A percentile compares a stretch with the other conserved stretches of the same genome.
Conservation (phyloP, 2,329 filamentous ascomycete species). For the Penicillium capsulatum region DNA sequence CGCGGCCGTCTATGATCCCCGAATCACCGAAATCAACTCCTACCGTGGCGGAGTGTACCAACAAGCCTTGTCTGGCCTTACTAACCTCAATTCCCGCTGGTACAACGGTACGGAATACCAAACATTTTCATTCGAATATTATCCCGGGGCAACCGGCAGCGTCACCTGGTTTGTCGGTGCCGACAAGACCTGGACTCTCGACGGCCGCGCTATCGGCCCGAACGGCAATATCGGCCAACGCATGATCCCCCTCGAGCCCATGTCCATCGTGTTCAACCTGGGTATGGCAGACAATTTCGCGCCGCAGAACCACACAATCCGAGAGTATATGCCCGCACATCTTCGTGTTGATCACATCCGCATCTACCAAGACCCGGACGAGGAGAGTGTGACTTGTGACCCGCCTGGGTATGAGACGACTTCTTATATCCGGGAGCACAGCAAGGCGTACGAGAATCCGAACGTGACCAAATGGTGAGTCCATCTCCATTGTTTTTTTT, state of each 20-base stretch:
- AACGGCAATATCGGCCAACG: conserved; percentile 68
- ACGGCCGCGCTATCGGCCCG: conserved; percentile 56
- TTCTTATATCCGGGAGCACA: conserved; percentile 60
- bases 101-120: conserved; percentile 63
- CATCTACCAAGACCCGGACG: conserved; percentile 62
- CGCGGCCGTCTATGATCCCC: conserved; percentile 60
- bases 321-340: conserved; percentile 55
- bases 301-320: conserved; percentile 56
- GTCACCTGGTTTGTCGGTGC: conserved; percentile 67
- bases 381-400: conserved; percentile 61
- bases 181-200: conserved; percentile 61
- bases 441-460: conserved; percentile 57
- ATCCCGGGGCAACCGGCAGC: conserved; percentile 55
- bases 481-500: neutral
- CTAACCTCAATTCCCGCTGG: conserved; percentile 62
- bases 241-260: conserved; percentile 62
- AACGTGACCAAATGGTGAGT: conserved; percentile 62
- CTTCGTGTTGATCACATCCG: conserved; percentile 68
- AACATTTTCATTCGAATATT: conserved; percentile 61
- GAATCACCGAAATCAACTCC: conserved; percentile 54
- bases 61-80: conserved; percentile 59
- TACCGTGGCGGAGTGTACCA: conserved; percentile 62
- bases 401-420: conserved; percentile 64
- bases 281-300: conserved; percentile 67
- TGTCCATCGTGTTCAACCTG: conserved; percentile 65